Evolutionary conservation across 2,329 filamentous ascomycete species (phyloP).

Genomic region (Neofusicoccum kwambonambiense): DNA sequence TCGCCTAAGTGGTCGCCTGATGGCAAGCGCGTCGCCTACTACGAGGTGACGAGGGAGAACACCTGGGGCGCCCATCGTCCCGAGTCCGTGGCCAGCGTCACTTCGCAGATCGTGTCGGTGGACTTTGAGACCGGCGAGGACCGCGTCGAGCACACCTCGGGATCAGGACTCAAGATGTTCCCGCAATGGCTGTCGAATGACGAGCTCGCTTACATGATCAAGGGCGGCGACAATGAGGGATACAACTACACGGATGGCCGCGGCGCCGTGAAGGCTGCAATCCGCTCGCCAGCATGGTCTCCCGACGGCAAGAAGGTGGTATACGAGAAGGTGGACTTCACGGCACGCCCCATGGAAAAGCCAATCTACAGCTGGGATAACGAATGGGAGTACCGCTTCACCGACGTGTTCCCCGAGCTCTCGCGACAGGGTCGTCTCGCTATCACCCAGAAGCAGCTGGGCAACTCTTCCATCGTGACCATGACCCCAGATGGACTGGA

Average conservation of each 20-base stretch:
- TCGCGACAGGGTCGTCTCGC: slow-evolving; percentile 29
- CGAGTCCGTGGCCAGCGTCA: slow-evolving; percentile 24
- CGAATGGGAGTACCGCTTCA: slow-evolving; percentile 46
- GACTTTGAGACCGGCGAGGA: slow-evolving; percentile 42
- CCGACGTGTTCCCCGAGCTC: slow-evolving; percentile 43
- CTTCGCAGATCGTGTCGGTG: slow-evolving; percentile 36
- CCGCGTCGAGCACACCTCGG: slow-evolving; percentile 29
- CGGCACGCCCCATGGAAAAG: slow-evolving; percentile 36
- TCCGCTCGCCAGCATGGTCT: slow-evolving; percentile 34
- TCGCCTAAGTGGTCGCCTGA: slow-evolving; percentile 36
- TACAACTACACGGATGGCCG: slow-evolving; percentile 27
- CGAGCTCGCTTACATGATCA: slow-evolving; percentile 28
- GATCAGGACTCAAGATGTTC: slow-evolving; percentile 32
- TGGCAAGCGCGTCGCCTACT: slow-evolving; percentile 26
- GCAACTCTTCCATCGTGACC: slow-evolving; percentile 39
- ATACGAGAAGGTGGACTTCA: slow-evolving; percentile 27
- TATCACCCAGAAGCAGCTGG: slow-evolving; percentile 42
- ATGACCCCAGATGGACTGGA: slow-evolving; percentile 32
- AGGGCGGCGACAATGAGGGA: slow-evolving; percentile 29
- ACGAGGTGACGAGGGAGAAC: slow-evolving; percentile 40
- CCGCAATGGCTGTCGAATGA: slow-evolving; percentile 23
- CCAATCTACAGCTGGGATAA: slow-evolving; percentile 40
- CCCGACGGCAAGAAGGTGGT: slow-evolving; percentile 33
- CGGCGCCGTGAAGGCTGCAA: background rate
- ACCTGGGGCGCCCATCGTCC: slow-evolving; percentile 41